phyloP scores from a whole-genome alignment of 2,329 filamentous ascomycete genomes.

The Dendryphion nanum region DNA sequence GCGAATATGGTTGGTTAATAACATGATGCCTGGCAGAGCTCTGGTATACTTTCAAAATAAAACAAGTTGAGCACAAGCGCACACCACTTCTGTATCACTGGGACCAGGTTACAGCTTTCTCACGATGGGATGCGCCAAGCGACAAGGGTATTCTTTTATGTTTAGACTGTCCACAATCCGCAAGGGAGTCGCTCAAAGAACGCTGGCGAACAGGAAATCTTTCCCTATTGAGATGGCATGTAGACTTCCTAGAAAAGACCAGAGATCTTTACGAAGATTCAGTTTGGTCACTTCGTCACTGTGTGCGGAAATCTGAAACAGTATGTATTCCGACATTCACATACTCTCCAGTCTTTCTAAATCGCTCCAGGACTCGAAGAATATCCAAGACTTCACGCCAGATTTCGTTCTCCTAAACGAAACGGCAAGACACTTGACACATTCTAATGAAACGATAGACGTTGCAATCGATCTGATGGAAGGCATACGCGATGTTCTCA shows the following conservation, averaged over 20 bases:
- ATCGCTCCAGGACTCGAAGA: background rate
- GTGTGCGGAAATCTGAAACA: background rate
- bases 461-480: constrained; percentile 5
- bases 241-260: background rate
- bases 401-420: constrained; percentile 6
- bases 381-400: background rate
- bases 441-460: constrained; percentile 8
- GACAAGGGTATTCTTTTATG: background rate
- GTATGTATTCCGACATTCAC: background rate
- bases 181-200: background rate
- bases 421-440: constrained; percentile 4
- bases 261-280: background rate
- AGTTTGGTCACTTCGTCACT: background rate
- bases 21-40: background rate
- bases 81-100: background rate
- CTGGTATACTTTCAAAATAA: background rate
- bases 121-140: background rate
- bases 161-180: background rate
- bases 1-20: background rate
- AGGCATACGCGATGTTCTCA: constrained; percentile 1
- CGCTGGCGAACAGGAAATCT: background rate
- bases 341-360: background rate
- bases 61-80: background rate
- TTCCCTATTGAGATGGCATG: background rate
- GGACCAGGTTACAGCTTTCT: background rate